Conservation (phyloP, 805 yeast genomes). For the Candida pini region DNA sequence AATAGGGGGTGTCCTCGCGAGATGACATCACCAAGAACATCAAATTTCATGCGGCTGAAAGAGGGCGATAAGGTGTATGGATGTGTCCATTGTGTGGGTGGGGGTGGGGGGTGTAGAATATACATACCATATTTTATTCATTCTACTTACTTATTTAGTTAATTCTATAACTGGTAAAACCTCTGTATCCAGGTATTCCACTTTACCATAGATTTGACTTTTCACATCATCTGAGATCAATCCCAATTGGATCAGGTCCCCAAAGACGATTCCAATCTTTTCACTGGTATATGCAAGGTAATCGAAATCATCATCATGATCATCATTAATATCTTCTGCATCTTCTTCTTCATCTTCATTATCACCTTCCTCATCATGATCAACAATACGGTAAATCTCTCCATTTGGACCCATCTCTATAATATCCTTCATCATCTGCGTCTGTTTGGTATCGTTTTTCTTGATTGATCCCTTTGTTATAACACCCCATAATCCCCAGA, state of each 20-base stretch:
- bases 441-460: neutral
- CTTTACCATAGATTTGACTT: conserved; percentile 25
- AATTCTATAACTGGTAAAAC: too few species aligned
- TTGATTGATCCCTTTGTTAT: conserved; percentile 32
- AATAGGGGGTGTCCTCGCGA: too few species aligned
- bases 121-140: too few species aligned
- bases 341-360: conserved; percentile 25
- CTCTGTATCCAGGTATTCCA: conserved; percentile 39
- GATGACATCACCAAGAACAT: too few species aligned
- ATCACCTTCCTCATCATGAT: conserved; percentile 21
- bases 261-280: conserved; percentile 67
- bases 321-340: conserved; percentile 24
- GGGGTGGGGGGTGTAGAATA: too few species aligned
- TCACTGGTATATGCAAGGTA: conserved; percentile 70
- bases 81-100: too few species aligned
- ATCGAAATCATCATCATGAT: conserved; percentile 61
- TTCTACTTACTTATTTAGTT: too few species aligned
- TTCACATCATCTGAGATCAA: conserved; percentile 33
- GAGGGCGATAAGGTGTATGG: too few species aligned
- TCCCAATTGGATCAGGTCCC: conserved; percentile 64
- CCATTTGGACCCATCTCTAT: conserved; percentile 53
- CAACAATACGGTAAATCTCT: conserved; percentile 36
- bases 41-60: too few species aligned
- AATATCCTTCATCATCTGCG: conserved; percentile 18
- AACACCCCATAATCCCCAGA: conserved; percentile 92